Evolutionary conservation across 2,329 filamentous ascomycete species (phyloP).

Genomic region (Purpureocillium lavendulum): DNA sequence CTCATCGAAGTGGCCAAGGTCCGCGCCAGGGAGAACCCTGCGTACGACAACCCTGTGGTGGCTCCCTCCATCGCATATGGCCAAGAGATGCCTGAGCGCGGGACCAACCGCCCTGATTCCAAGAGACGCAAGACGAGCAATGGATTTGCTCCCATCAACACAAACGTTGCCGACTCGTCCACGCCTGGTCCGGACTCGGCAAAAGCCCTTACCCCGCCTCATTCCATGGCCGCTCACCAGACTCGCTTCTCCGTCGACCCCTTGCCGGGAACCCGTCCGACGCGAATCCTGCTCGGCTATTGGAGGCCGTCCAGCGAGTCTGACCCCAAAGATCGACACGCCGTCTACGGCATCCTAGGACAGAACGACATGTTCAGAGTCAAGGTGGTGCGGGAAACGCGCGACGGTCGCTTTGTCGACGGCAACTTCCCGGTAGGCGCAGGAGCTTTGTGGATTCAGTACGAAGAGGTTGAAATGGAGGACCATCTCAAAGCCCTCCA

Average conservation of each 20-base stretch:
- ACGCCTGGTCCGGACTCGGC: conserved; percentile 1
- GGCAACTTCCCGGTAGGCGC: conserved; percentile 54
- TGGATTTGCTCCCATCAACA: conserved; percentile 23
- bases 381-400: conserved; percentile 51
- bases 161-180: conserved; percentile 10
- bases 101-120: conserved; percentile 24
- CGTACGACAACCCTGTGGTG: conserved; percentile 31
- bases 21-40: conserved; percentile 33
- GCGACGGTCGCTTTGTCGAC: conserved; percentile 48
- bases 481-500: conserved; percentile 42
- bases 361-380: conserved; percentile 58
- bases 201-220: conserved; percentile 11
- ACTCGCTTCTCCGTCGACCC: conserved; percentile 25
- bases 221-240: conserved; percentile 11
- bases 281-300: conserved; percentile 48
- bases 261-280: conserved; percentile 45
- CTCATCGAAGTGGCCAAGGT: conserved; percentile 40
- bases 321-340: conserved; percentile 44
- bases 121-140: conserved; percentile 41
- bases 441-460: conserved; percentile 54
- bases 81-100: conserved; percentile 35
- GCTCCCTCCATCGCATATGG: conserved; percentile 43
- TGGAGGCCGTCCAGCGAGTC: conserved; percentile 47
- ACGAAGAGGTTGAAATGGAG: conserved; percentile 53
- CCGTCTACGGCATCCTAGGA: conserved; percentile 54